Conservation (phyloP, 139 green algal genomes). For the Chlorella sp. region DNA sequence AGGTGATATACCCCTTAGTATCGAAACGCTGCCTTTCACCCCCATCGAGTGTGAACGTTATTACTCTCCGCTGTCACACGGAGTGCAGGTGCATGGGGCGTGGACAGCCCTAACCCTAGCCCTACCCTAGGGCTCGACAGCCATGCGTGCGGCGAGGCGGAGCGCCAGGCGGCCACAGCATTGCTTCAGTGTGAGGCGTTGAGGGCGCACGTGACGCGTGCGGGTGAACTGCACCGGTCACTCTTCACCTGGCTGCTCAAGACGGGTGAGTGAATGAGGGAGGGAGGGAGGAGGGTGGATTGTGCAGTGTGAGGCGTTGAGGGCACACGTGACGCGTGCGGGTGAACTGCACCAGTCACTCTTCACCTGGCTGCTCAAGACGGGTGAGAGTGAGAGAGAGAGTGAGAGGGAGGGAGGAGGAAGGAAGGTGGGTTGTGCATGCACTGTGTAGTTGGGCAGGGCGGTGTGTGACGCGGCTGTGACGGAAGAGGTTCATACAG, state of each 20-base stretch:
- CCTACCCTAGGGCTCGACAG: background rate
- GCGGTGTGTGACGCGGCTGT: background rate
- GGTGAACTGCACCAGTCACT: conserved; percentile 46
- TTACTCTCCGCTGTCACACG: background rate
- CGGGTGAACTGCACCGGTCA: conserved; percentile 37
- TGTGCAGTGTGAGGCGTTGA: background rate
- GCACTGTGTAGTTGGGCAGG: background rate
- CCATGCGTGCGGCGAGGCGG: conserved; percentile 8
- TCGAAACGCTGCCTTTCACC: background rate
- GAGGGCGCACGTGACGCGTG: conserved; percentile 17
- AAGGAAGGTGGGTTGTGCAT: too few relatives aligned
- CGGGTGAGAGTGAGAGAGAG: background rate
- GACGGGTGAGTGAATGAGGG: background rate
- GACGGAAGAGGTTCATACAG: background rate
- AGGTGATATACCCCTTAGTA: background rate
- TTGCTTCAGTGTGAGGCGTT: conserved; percentile 48
- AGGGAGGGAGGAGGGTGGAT: background rate
- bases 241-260: conserved; percentile 67
- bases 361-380: conserved; percentile 60
- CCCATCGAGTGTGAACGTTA: background rate
- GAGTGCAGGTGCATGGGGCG: too few relatives aligned
- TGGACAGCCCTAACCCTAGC: too few relatives aligned
- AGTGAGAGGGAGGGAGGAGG: background rate
- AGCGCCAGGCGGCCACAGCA: conserved; percentile 29
- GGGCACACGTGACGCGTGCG: conserved; percentile 7